Conservation (phyloP, 805 yeast genomes). For the Candida fluviatilis region DNA sequence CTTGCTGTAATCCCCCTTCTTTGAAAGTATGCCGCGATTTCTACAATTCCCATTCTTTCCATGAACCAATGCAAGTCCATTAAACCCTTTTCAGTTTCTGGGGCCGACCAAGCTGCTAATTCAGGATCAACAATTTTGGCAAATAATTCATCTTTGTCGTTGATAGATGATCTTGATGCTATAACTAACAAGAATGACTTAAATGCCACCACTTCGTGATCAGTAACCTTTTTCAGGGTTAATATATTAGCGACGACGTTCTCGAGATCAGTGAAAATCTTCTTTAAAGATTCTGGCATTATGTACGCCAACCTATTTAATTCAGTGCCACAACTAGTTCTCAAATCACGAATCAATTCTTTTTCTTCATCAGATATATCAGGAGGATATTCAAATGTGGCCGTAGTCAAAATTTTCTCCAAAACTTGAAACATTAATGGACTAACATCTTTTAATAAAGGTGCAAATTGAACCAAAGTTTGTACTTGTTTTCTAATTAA, state of each 20-base stretch:
- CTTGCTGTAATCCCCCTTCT: slow-evolving; percentile 73
- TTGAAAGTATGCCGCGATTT: slow-evolving; percentile 87
- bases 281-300: slow-evolving; percentile 87
- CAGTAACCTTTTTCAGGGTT: slow-evolving; percentile 65
- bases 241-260: slow-evolving; percentile 70
- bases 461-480: slow-evolving; percentile 90
- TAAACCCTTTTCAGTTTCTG: slow-evolving; percentile 83
- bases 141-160: slow-evolving; percentile 72
- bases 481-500: slow-evolving; percentile 82
- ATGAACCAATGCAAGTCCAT: slow-evolving; percentile 94
- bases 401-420: slow-evolving; percentile 78
- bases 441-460: slow-evolving; percentile 73
- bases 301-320: slow-evolving; percentile 88
- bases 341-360: slow-evolving; percentile 78
- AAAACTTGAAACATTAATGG: slow-evolving; percentile 75
- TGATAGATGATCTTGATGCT: slow-evolving; percentile 77
- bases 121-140: slow-evolving; percentile 91
- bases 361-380: slow-evolving; percentile 65
- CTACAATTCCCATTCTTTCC: slow-evolving; percentile 94
- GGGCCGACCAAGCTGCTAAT: slow-evolving; percentile 87
- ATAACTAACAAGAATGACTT: slow-evolving; percentile 88
- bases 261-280: slow-evolving; percentile 79
- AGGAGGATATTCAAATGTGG: slow-evolving; percentile 77
- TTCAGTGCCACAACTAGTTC: slow-evolving; percentile 93
- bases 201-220: slow-evolving; percentile 91